Base-by-base conservation (phyloP, 2,329 filamentous ascomycete species). In the Nemania serpens region DNA sequence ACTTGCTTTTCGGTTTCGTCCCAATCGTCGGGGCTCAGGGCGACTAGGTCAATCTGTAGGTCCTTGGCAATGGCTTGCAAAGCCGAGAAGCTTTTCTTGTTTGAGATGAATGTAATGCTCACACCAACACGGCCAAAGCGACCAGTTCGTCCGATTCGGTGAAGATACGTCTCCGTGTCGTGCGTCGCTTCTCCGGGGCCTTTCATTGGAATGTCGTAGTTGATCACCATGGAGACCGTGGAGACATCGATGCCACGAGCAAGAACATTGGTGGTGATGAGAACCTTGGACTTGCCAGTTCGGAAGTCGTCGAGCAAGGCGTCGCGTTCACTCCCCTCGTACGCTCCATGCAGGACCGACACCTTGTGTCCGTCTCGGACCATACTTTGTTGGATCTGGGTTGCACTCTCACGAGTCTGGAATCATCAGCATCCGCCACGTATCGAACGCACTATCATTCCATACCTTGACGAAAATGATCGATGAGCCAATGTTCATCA, bases 81-180 rank as follows among this genome's bases (percentile, higher is more conserved):
- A 69, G 91, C 90, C 46, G 85, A 76, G 83, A 88, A 98, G 75
- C 92, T 95, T 68, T 85, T 85, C 73, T 88, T 87, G 77, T 96
- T 93, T 69, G 93, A 91, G 55, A 99, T 91, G 70, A 99, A 97
- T 66, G 90, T 96, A 74, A 99, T 93, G 60, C 91, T 93, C 69
- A 98, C 95, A 71, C 95, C 95, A 36, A 98, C 93, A 75, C 94
- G 93, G 59, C 95, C 95, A 71, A 99, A 99, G 68, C 95, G 91
- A 66, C 95, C 95, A 13, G 95, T 99, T 73, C 95, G 92, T 63
- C 95, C 95, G 70, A 99, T 99, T 74, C 95, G 91, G 82, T 99
- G 95, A 50, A 99, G 89, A 74, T 99, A 99, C 0, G 95, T 99
- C 80, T 98, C 93, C 48, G 88, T 88, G 73, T 99, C 95, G 13